These are phyloP conservation scores for Persicaria maculosa DNA, from an alignment of 148 eudicot genomes.

Conservation along the genomic window DNA sequence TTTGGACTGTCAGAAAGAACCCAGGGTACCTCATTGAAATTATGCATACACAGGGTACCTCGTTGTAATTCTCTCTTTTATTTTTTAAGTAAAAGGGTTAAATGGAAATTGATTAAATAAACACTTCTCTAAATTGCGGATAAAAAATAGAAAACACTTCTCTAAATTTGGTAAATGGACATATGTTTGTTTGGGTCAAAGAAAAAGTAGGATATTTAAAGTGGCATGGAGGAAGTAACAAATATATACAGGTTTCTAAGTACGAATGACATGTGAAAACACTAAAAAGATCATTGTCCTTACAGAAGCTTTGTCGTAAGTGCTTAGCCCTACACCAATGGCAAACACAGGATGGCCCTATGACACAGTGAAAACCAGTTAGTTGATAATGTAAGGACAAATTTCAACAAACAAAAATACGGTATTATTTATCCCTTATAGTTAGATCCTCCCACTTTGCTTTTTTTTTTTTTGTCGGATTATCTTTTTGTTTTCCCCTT, in stretches of 20 bases:
- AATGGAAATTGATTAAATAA: neutral
- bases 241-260: neutral
- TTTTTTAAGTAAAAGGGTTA: neutral
- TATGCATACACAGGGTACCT: neutral
- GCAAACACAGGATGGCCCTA: conserved; percentile 38
- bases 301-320: conserved; percentile 35
- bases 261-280: neutral
- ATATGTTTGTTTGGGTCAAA: neutral
- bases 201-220: neutral
- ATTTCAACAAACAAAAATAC: neutral
- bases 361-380: neutral
- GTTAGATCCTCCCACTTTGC: neutral
- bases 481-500: neutral
- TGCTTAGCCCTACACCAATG: conserved; percentile 29
- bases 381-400: neutral
- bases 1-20: neutral
- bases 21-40: neutral
- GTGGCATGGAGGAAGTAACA: neutral
- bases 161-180: neutral
- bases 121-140: neutral
- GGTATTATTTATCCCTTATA: no score
- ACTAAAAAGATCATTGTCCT: conserved; percentile 3
- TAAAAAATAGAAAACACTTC: neutral
- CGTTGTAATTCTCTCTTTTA: neutral
- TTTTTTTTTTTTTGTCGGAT: neutral